Conservation (phyloP, 2,329 filamentous ascomycete genomes). For the Aureobasidium sp. region DNA sequence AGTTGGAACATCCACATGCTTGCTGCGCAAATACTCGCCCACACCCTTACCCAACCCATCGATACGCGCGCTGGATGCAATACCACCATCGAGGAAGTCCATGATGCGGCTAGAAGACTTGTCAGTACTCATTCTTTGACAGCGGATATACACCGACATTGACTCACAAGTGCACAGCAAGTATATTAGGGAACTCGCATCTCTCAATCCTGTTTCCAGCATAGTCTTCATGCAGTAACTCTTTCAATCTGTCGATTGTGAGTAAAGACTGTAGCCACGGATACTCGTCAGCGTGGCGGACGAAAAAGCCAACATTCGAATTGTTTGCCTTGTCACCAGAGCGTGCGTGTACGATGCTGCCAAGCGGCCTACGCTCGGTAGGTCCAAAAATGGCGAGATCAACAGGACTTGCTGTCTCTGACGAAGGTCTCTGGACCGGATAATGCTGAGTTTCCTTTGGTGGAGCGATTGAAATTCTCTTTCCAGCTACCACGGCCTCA, state of each 20-base stretch:
- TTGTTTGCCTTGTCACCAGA: constrained; percentile 30
- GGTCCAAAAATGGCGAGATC: constrained; percentile 29
- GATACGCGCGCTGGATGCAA: constrained; percentile 12
- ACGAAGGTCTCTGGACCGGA: constrained; percentile 18
- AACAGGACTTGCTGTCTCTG: constrained; percentile 27
- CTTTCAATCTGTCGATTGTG: constrained; percentile 23
- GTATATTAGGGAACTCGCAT: constrained; percentile 33
- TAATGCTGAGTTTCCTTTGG: constrained; percentile 14
- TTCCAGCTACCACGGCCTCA: constrained; percentile 14
- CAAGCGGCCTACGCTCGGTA: constrained; percentile 32
- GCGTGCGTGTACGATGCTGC: constrained; percentile 30
- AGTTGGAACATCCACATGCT: constrained; percentile 12
- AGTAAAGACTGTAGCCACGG: constrained; percentile 28
- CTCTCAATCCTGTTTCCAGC: constrained; percentile 31
- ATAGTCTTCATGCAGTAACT: constrained; percentile 29
- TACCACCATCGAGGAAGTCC: constrained; percentile 16
- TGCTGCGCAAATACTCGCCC: constrained; percentile 15
- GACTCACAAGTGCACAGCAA: constrained; percentile 33
- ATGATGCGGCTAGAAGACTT: neutral
- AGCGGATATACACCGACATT: too few species aligned
- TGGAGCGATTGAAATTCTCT: neutral
- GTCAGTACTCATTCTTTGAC: neutral
- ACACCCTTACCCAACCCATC: constrained; percentile 16
- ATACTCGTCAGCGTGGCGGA: constrained; percentile 30
- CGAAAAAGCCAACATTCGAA: constrained; percentile 35